These are phyloP conservation scores for Amanita rimosa DNA, from an alignment of 768 basidiomycete genomes.

Conservation along the genomic window DNA sequence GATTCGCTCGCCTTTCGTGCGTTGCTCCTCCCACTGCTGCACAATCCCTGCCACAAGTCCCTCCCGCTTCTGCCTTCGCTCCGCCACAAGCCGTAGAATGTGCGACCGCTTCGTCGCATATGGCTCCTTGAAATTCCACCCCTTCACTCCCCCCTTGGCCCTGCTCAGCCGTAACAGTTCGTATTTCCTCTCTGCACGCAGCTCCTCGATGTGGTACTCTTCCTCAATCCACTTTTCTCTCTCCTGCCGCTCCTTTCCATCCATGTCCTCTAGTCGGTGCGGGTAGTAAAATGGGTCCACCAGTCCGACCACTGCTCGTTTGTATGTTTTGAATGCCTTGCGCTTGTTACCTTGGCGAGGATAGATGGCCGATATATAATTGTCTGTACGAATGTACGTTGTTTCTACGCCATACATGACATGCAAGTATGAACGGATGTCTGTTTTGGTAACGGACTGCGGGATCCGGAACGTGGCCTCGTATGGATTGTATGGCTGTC, in stretches of 20 bases:
- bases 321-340: constrained; percentile 54
- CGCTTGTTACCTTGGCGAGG: constrained; percentile 18
- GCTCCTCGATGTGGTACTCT: constrained; percentile 38
- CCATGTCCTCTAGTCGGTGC: constrained; percentile 69
- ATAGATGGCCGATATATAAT: constrained; percentile 54
- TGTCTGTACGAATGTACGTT: constrained; percentile 94
- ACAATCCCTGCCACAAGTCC: constrained; percentile 23
- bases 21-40: constrained; percentile 22
- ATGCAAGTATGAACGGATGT: constrained; percentile 75
- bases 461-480: constrained; percentile 92
- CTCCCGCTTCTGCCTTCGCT: constrained; percentile 30
- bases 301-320: constrained; percentile 86
- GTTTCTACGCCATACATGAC: constrained; percentile 82
- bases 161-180: constrained; percentile 27
- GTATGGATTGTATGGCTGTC: constrained; percentile 85
- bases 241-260: constrained; percentile 34
- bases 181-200: constrained; percentile 22
- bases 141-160: constrained; percentile 21
- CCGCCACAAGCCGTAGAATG: constrained; percentile 30
- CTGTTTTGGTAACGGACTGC: constrained; percentile 84
- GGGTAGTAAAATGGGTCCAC: constrained; percentile 94
- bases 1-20: constrained; percentile 19
- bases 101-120: constrained; percentile 33
- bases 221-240: constrained; percentile 55
- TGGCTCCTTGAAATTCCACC: constrained; percentile 31